Conservation (phyloP, 805 yeast species). For the Ogataea degrootiae region DNA sequence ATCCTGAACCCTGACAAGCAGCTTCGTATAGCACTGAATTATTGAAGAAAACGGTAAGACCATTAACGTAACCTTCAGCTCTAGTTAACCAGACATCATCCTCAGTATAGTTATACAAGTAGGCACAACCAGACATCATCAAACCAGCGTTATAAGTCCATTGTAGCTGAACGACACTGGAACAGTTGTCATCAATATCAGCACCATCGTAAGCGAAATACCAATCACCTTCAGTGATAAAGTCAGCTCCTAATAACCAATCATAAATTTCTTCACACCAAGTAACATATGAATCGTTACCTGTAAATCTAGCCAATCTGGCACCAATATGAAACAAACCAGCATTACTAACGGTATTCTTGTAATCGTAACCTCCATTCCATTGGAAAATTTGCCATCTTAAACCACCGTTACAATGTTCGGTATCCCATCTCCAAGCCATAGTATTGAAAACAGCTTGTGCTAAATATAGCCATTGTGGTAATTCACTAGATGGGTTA, state of each 20-base stretch:
- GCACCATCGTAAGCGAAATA: conserved; percentile 68
- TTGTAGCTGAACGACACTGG: conserved; percentile 50
- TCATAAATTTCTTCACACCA: conserved; percentile 75
- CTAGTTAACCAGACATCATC: conserved; percentile 64
- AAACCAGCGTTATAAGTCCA: conserved; percentile 91
- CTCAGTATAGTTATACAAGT: conserved; percentile 66
- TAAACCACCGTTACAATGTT: conserved; percentile 78
- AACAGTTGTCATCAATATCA: conserved; percentile 54
- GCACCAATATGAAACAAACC: conserved; percentile 85
- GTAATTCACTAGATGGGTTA: conserved; percentile 54
- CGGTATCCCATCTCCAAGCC: conserved; percentile 81
- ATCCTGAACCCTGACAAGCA: conserved; percentile 64
- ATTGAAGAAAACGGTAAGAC: conserved; percentile 54
- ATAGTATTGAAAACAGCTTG: conserved; percentile 90
- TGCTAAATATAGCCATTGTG: conserved; percentile 78
- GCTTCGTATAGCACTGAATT: conserved; percentile 66
- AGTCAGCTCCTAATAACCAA: conserved; percentile 61
- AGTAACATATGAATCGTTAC: conserved; percentile 65
- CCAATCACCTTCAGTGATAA: conserved; percentile 39
- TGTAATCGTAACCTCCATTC: conserved; percentile 92
- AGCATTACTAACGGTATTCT: conserved; percentile 88
- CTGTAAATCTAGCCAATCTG: conserved; percentile 77
- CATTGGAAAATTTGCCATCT: conserved; percentile 96
- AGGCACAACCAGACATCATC: conserved; percentile 75
- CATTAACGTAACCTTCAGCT: conserved; percentile 49